Conservation (phyloP, 352 stramenopile genomes). For the Phytophthora fragariaefolia region DNA sequence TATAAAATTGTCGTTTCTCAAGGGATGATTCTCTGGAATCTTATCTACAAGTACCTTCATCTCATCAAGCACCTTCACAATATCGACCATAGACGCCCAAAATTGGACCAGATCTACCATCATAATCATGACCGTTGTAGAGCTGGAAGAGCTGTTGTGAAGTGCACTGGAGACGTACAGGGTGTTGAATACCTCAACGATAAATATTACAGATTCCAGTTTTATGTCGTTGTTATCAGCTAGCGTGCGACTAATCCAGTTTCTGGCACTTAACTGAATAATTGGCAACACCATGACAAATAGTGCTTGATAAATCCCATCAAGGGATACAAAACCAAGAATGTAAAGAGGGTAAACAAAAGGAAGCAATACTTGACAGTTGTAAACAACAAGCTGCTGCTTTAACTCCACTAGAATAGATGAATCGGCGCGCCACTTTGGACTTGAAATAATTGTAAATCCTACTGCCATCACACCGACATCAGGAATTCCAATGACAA, state of each 20-base stretch:
- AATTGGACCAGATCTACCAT: not conserved
- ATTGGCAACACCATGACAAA: constrained; percentile 22
- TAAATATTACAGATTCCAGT: constrained; percentile 27
- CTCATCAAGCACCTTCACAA: not conserved
- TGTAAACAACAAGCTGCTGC: constrained; percentile 7
- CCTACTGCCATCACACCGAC: not conserved
- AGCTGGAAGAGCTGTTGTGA: constrained; percentile 22
- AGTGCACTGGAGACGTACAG: constrained; percentile 35
- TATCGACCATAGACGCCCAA: not conserved
- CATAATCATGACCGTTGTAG: not conserved
- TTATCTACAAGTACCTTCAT: not conserved
- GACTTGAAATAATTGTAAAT: not conserved
- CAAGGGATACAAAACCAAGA: constrained; percentile 5
- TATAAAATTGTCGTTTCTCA: not conserved
- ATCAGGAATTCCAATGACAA: not conserved
- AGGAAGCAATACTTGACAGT: constrained; percentile 17
- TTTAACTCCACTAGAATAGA: constrained; percentile 4
- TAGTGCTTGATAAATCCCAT: constrained; percentile 6
- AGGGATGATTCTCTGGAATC: not conserved
- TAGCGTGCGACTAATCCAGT: constrained; percentile 27
- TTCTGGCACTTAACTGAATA: constrained; percentile 21
- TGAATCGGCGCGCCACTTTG: not conserved
- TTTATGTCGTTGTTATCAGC: constrained; percentile 22
- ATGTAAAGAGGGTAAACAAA: constrained; percentile 32
- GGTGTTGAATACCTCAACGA: constrained; percentile 39